A percentile compares a stretch with the other conserved stretches of the same genome.
Conservation (phyloP, 2,329 filamentous ascomycete species). For the Aspergillus latus region DNA sequence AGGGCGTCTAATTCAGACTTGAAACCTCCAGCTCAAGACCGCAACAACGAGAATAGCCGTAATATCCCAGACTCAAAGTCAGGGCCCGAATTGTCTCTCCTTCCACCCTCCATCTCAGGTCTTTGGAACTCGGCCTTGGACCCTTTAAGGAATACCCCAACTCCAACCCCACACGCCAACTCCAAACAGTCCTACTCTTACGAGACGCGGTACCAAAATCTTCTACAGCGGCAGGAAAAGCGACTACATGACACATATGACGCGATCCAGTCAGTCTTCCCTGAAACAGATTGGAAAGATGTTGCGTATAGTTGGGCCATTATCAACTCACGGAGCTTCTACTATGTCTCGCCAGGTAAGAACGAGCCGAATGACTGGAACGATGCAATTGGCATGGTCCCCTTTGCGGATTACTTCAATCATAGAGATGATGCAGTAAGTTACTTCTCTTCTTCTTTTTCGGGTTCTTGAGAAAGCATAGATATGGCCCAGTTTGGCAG, state of each 20-base stretch:
- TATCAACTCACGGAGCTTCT: slow-evolving; percentile 60
- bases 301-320: slow-evolving; percentile 59
- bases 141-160: slow-evolving; percentile 24
- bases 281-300: slow-evolving; percentile 37
- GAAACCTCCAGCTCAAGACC: slow-evolving; percentile 13
- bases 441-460: neutral
- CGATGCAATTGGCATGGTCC: slow-evolving; percentile 42
- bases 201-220: slow-evolving; percentile 34
- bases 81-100: slow-evolving; percentile 7
- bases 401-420: slow-evolving; percentile 45
- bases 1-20: slow-evolving; percentile 33
- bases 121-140: slow-evolving; percentile 27
- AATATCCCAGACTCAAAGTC: neutral
- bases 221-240: slow-evolving; percentile 51
- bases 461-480: too few relatives aligned
- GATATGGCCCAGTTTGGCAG: too few relatives aligned
- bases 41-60: too few relatives aligned
- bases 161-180: neutral
- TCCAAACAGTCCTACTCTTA: slow-evolving; percentile 18
- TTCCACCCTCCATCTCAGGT: slow-evolving; percentile 40
- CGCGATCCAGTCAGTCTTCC: slow-evolving; percentile 41
- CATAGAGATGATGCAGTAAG: slow-evolving; percentile 38
- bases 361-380: slow-evolving; percentile 34
- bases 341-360: slow-evolving; percentile 49
- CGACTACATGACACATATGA: slow-evolving; percentile 56